Percentiles rank a stretch among this genome's conserved stretches.
Evolutionary conservation across 139 green algal species (phyloP).

Genomic region (Pycnococcus provasolii): DNA sequence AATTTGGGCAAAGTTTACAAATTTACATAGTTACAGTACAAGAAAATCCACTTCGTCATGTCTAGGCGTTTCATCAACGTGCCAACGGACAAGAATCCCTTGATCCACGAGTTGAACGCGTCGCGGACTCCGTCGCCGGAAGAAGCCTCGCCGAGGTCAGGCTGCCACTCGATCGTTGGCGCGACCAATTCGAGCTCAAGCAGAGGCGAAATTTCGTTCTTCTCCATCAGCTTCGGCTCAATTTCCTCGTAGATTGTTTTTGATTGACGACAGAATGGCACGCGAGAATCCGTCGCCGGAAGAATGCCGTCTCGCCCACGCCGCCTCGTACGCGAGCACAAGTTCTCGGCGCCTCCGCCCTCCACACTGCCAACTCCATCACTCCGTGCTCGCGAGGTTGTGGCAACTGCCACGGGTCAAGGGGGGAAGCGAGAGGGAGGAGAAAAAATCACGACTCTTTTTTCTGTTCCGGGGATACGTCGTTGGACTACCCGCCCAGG

Average conservation of each 20-base stretch:
- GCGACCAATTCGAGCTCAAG: slow-evolving; percentile 69
- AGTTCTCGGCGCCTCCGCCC: too few species aligned
- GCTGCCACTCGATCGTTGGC: slow-evolving; percentile 65
- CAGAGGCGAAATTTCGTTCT: slow-evolving; percentile 52
- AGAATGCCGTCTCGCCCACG: too few species aligned
- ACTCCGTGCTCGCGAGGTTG: too few species aligned
- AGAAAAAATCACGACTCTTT: too few species aligned
- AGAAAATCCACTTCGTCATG: slow-evolving; percentile 58
- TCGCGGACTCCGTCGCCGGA: slow-evolving; percentile 45
- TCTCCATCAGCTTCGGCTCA: slow-evolving; percentile 49
- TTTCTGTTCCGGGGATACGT: too few species aligned
- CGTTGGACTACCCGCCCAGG: too few species aligned
- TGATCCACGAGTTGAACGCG: slow-evolving; percentile 66
- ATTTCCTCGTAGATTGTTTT: slow-evolving; percentile 46
- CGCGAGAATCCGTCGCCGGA: slow-evolving; percentile 46
- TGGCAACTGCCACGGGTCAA: too few species aligned
- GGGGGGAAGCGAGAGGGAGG: too few species aligned
- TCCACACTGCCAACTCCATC: too few species aligned
- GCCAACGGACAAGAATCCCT: slow-evolving; percentile 55
- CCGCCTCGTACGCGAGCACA: too few species aligned
- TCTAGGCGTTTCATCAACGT: slow-evolving; percentile 72
- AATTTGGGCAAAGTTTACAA: too few species aligned
- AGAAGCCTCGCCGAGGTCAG: slow-evolving; percentile 48
- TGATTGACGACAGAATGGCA: slow-evolving; percentile 49
- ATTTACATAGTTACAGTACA: too few species aligned